phyloP scores from a whole-genome alignment of 148 eudicot species.

The Hydrangea macrophylla region DNA sequence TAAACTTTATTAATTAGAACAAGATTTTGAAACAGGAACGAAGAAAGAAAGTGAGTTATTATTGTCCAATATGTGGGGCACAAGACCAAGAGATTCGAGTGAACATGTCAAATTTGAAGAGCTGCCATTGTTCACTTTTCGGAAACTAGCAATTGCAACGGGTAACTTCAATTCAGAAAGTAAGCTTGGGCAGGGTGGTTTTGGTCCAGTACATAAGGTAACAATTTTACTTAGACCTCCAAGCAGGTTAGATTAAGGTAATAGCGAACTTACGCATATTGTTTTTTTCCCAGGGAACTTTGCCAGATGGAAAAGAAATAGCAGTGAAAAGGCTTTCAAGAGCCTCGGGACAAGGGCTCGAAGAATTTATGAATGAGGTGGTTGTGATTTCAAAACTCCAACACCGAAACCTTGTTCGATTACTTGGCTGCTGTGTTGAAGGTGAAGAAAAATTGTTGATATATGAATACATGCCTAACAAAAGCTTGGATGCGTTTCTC shows the following conservation, averaged over 20 bases:
- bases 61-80: neutral
- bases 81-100: neutral
- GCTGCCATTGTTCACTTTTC: constrained; percentile 22
- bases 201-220: constrained; percentile 38
- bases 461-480: neutral
- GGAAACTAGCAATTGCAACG: constrained; percentile 23
- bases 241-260: too few relatives aligned
- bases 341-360: neutral
- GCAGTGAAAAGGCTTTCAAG: neutral
- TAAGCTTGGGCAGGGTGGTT: constrained; percentile 39
- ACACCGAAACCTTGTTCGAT: neutral
- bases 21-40: neutral
- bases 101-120: constrained; percentile 10
- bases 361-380: neutral
- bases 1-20: neutral
- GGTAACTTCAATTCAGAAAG: constrained; percentile 14
- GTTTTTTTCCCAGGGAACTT: neutral
- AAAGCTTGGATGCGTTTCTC: neutral
- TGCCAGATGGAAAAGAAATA: neutral
- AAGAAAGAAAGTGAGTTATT: neutral
- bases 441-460: neutral
- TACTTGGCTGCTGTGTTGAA: neutral
- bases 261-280: too few relatives aligned
- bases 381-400: neutral
- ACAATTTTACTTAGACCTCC: neutral